A percentile compares a stretch with the other conserved stretches of the same genome.
Evolutionary conservation across 176 grass and related monocot species (phyloP).

Genomic region (Carex myosuroides): DNA sequence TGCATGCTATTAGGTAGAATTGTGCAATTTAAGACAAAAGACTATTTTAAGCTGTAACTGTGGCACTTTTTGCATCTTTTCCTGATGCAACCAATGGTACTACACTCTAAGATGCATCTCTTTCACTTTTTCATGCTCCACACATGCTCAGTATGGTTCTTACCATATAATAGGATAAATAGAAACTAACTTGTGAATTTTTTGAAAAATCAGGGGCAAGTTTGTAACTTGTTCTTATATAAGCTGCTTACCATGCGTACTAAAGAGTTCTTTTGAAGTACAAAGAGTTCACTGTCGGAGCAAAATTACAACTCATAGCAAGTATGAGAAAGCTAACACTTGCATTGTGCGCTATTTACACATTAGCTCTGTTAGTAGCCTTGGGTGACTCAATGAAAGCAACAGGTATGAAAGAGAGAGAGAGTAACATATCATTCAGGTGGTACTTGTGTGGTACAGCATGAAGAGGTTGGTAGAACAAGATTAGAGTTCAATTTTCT

Average conservation of each 20-base stretch:
- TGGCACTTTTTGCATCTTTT: conserved; percentile 21
- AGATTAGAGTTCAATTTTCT: not conserved
- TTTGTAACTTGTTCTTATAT: conserved; percentile 13
- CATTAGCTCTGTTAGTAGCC: not conserved
- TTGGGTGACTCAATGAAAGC: not conserved
- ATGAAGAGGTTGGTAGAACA: not conserved
- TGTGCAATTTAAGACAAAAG: conserved; percentile 4
- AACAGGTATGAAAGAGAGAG: conserved; percentile 10
- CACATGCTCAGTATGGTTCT: conserved; percentile 8
- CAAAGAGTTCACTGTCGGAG: not conserved
- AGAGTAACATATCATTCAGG: not conserved
- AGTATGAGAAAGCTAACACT: not conserved
- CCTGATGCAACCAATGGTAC: not conserved
- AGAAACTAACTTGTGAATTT: not conserved
- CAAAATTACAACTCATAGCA: not conserved
- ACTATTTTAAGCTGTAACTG: conserved; percentile 9
- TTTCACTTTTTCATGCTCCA: conserved; percentile 9
- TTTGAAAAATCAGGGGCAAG: not conserved
- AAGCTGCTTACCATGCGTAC: not conserved
- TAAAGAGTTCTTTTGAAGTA: not conserved
- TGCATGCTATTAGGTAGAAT: not conserved
- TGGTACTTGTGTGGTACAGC: not conserved
- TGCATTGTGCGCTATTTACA: not conserved
- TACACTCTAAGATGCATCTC: conserved; percentile 10
- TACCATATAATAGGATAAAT: not conserved